Evolutionary conservation across 805 yeast genomes (phyloP).

Genomic region (Schwanniomyces occidentalis): DNA sequence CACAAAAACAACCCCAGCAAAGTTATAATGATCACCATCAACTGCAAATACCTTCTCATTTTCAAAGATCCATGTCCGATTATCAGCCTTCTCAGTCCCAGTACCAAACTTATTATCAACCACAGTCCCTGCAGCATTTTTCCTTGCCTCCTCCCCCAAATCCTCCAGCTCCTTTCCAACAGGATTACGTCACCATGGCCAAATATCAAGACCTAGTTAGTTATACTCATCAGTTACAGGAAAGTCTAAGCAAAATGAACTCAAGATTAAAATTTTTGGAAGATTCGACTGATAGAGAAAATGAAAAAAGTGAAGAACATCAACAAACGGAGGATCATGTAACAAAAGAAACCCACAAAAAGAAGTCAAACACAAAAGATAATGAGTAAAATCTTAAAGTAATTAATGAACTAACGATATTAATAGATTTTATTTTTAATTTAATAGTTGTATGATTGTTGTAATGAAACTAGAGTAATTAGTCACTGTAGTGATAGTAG

Average conservation of each 20-base stretch:
- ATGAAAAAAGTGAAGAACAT: background rate
- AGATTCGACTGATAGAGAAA: slow-evolving; percentile 18
- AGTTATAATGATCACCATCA: too few relatives aligned
- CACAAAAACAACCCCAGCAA: slow-evolving; percentile 1
- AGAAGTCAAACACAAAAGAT: too few relatives aligned
- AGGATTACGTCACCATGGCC: slow-evolving; percentile 23
- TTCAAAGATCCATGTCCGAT: background rate
- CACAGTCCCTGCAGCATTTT: background rate
- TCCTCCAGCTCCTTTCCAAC: background rate
- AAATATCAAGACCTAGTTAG: slow-evolving; percentile 36
- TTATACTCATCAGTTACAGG: slow-evolving; percentile 34
- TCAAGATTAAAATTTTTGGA: slow-evolving; percentile 26
- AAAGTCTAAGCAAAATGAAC: slow-evolving; percentile 25
- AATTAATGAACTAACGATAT: too few relatives aligned
- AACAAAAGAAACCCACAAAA: too few relatives aligned
- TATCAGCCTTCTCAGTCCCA: slow-evolving; percentile 1
- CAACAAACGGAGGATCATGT: too few relatives aligned
- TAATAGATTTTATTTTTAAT: too few relatives aligned
- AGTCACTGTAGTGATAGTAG: too few relatives aligned
- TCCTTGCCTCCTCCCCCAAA: background rate
- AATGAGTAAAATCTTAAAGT: too few relatives aligned
- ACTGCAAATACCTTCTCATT: too few relatives aligned
- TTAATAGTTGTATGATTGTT: too few relatives aligned
- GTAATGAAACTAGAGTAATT: too few relatives aligned
- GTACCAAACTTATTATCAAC: background rate